phyloP scores from a whole-genome alignment of 2,329 filamentous ascomycete species.

The Aspergillus latus region DNA sequence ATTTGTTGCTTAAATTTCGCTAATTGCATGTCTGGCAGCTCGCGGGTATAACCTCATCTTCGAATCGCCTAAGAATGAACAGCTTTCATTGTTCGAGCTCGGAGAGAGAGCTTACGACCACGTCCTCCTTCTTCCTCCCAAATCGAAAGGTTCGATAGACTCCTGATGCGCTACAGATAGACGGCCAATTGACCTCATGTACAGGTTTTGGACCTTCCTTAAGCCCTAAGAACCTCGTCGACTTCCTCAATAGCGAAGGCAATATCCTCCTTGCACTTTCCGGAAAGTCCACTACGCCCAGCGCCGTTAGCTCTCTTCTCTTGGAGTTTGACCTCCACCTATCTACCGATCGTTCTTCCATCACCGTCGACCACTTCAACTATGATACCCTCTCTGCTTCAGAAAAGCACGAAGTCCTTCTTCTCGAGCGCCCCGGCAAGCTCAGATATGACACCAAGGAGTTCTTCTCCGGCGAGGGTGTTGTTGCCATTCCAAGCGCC shows the following conservation, averaged over 20 bases:
- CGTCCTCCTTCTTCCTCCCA: constrained; percentile 81
- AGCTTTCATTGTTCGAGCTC: constrained; percentile 75
- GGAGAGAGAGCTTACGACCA: constrained; percentile 91
- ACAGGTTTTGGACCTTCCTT: constrained; percentile 82
- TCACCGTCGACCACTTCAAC: constrained; percentile 94
- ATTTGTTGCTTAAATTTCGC: constrained; percentile 13
- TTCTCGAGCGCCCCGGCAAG: constrained; percentile 67
- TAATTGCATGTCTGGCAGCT: constrained; percentile 51
- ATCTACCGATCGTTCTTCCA: constrained; percentile 78
- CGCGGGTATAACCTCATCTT: constrained; percentile 80
- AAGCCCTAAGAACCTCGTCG: constrained; percentile 79
- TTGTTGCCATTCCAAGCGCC: constrained; percentile 78
- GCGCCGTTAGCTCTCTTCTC: constrained; percentile 73
- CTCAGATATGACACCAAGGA: constrained; percentile 69
- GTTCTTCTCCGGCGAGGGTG: constrained; percentile 69
- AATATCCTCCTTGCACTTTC: constrained; percentile 88
- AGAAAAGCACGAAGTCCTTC: constrained; percentile 84
- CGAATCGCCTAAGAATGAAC: constrained; percentile 78
- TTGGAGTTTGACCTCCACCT: constrained; percentile 85
- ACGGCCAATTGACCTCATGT: constrained; percentile 27
- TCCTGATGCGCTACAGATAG: background rate
- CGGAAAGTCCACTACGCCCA: constrained; percentile 66
- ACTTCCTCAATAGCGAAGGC: constrained; percentile 88
- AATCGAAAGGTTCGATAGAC: constrained; percentile 70
- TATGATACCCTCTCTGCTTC: constrained; percentile 75